These are phyloP conservation scores for Lichenothelia convexa DNA, from an alignment of 495 filamentous ascomycete species.

Conservation along the genomic window DNA sequence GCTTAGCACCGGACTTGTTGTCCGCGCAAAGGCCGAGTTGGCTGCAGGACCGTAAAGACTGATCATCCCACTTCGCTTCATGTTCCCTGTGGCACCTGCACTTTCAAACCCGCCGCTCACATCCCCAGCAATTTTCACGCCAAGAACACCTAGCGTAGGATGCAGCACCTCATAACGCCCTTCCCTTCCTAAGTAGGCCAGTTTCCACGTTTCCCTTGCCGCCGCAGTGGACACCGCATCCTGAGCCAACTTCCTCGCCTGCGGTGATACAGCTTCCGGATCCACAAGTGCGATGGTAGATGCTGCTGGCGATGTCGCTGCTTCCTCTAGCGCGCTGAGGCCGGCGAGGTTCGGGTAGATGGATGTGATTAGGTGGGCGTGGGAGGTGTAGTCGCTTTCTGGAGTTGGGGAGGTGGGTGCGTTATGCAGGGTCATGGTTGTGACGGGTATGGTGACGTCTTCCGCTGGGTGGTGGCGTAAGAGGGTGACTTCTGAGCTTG, in stretches of 20 bases:
- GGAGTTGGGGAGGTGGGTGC: conserved; percentile 12
- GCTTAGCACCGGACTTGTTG: conserved; percentile 27
- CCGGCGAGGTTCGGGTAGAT: conserved; percentile 53
- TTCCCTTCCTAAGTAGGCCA: conserved; percentile 30
- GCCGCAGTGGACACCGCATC: conserved; percentile 43
- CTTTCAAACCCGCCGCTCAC: conserved; percentile 11
- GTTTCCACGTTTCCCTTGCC: conserved; percentile 50
- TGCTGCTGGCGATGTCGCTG: conserved; percentile 27
- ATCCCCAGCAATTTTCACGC: conserved; percentile 26
- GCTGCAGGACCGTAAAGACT: neutral
- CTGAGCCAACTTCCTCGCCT: conserved; percentile 26
- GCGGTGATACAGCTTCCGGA: conserved; percentile 24
- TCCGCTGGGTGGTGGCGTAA: conserved; percentile 15
- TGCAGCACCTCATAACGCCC: conserved; percentile 53
- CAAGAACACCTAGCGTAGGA: conserved; percentile 32
- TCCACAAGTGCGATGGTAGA: conserved; percentile 21
- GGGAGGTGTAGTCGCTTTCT: conserved; percentile 15
- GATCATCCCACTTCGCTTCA: neutral
- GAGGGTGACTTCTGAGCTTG: conserved; percentile 12
- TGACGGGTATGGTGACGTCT: conserved; percentile 12
- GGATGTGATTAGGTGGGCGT: conserved; percentile 43
- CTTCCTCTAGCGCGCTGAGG: conserved; percentile 48
- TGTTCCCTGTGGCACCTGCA: neutral
- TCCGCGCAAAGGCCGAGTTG: no score
- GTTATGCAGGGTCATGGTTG: conserved; percentile 12